Conservation (phyloP, 2,329 filamentous ascomycete species). For the Parastagonospora avenae region DNA sequence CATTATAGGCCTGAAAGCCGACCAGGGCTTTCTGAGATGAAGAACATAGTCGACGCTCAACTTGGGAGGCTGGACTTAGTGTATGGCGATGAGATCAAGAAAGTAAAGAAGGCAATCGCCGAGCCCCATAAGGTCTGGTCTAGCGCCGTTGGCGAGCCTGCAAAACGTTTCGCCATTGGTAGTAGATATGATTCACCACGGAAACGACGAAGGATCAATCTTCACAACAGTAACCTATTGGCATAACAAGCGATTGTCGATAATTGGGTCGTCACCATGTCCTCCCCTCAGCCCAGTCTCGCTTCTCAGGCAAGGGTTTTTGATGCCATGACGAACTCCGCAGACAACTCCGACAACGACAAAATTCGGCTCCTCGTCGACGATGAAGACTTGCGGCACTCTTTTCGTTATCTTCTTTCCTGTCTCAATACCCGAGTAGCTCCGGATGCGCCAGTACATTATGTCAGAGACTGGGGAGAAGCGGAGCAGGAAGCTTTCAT, state of each 20-base stretch:
- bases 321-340: background rate
- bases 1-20: background rate
- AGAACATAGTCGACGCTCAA: background rate
- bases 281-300: background rate
- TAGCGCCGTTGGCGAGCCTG: background rate
- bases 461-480: background rate
- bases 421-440: background rate
- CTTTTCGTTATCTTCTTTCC: background rate
- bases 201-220: background rate
- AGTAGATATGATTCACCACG: background rate
- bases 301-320: background rate
- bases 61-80: background rate
- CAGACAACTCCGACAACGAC: background rate
- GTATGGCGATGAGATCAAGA: background rate
- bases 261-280: background rate
- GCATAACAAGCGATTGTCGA: background rate
- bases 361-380: background rate
- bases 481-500: background rate
- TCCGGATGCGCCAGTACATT: background rate
- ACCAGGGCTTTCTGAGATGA: background rate
- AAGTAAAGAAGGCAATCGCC: background rate
- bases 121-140: background rate
- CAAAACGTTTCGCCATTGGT: background rate
- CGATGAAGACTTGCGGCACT: background rate
- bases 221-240: background rate